phyloP scores from a whole-genome alignment of 139 green algal species.

The Chlorella sp. region DNA sequence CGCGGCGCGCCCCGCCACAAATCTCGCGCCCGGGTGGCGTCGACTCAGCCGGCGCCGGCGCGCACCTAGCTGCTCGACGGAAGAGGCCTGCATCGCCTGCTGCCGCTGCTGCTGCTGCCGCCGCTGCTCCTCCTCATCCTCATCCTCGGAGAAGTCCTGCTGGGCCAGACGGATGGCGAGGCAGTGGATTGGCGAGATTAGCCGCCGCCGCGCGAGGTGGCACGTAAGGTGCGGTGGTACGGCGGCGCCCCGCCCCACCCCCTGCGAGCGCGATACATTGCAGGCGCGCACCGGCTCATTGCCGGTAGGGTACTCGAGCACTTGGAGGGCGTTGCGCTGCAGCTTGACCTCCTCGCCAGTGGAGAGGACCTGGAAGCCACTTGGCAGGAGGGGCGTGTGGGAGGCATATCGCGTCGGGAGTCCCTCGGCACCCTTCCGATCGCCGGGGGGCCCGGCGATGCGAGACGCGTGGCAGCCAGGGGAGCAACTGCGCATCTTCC shows the following conservation, averaged over 20 bases:
- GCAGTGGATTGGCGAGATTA: background rate
- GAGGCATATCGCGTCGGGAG: too few species aligned
- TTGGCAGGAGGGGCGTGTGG: too few species aligned
- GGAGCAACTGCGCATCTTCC: too few species aligned
- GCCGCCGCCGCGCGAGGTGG: conserved; percentile 5
- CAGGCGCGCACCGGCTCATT: conserved; percentile 42
- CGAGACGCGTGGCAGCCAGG: too few species aligned
- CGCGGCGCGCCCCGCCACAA: background rate
- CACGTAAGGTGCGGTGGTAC: too few species aligned
- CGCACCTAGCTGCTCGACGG: too few species aligned
- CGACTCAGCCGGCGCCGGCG: too few species aligned
- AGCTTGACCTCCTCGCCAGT: conserved; percentile 74
- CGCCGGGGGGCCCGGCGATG: too few species aligned
- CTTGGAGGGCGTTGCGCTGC: conserved; percentile 74
- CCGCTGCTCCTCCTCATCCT: conserved; percentile 22
- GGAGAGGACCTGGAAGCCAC: conserved; percentile 49
- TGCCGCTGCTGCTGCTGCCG: conserved; percentile 8
- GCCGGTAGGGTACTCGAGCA: conserved; percentile 56
- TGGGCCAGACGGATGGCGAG: too few species aligned
- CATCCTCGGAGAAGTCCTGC: conserved; percentile 36
- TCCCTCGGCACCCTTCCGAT: too few species aligned
- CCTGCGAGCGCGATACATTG: too few species aligned
- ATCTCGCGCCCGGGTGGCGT: background rate
- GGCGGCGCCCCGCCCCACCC: too few species aligned
- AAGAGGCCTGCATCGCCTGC: background rate